Evolutionary conservation across 1,139 yeast genomes (phyloP), one percentile per base, ranked within the genome.

Genomic region (Candida sojae): DNA sequence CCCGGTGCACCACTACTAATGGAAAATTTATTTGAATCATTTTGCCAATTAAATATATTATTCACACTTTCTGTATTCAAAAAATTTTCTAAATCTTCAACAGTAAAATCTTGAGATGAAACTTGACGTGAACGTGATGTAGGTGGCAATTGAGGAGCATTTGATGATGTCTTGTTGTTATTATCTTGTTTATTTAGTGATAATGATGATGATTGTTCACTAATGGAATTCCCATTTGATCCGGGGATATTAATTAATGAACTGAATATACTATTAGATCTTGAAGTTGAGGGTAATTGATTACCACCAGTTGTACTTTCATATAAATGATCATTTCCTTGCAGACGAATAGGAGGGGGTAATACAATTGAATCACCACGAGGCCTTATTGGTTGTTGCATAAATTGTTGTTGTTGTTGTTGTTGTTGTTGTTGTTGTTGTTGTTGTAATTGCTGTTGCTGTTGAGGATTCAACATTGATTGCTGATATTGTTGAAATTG

Each of bases 231-330:
- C 12, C 65, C 61, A 28, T 57, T 56, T 2, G 76, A 66, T 0
- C 64, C 64, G 4, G 79, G 78, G 25, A 73, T 59, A 54, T 75
- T 77, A 34, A 75, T 72, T 26, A 71, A 59, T 8, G 74, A 67
- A 51, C 71, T 71, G 57, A 75, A 75, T 10, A 75, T 73, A 52
- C 77, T 70, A 50, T 74, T 73, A 32, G 79, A 71, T 25, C 79
- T 51, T 39, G 50, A 47, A 3, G 44, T 40, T 42, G 31, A 46
- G 6, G 37, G 42, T 10, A 32, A 36, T 21, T 11, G 36, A 11
- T 36, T 33, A 17, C 7, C 12, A 41, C 17, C 36, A 33, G 42
- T 39, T 6, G 39, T 28, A 21, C 43, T 47, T n/a, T 50, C 53
- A 37, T 40, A 50, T 17, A 48, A 46, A 36, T 42, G 52, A 4